Base-by-base conservation (phyloP, 495 filamentous ascomycete species). In the Clohesyomyces aquaticus region DNA sequence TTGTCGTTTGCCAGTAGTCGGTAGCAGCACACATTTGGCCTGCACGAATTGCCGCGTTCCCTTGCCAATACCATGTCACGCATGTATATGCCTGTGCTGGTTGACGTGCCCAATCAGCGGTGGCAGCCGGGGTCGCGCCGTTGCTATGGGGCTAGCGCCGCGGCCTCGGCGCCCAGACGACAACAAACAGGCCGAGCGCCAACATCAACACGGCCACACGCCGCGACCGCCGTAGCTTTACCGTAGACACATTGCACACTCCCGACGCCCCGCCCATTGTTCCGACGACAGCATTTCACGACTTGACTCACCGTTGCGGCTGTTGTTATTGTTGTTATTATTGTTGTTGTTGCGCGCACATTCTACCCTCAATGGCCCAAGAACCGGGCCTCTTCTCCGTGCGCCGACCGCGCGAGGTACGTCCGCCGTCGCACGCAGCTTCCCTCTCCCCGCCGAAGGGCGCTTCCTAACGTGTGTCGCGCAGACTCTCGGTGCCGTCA, bases 401-500 rank as follows among this genome's bases (percentile, higher is more conserved):
- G 49, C 76, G 76, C 60, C 73, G 76, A 28, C 74, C 72, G 62
- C 74, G 75, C 56, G 75, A 78, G 69, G 76, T 77, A 66, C 61
- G 71, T 71, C 23, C 25, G 26, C 54, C 28, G 49, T 47, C 49
- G 23, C 42, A 49, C 57, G 64, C 61, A 55, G 16, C 32, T 47
- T 52, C 45, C 42, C 21, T 3, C 10, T 12, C 21, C 50, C 29
- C n/a, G n/a, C n/a, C n/a, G n/a, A n/a, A 10, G 9, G 45, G 19
- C 51, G 8, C 32, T 38, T 42, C n/a, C 55, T 62, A 58, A 65
- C 54, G 28, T 38, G n/a, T n/a, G 16, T 14, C 28, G 50, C 61
- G 42, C 74, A 94, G 90, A 93, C 91, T 26, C 83, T 95, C 43
- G 91, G 86, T 65, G 83, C 84, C 68, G 82, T 93, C 70, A 89